Conservation (phyloP, 192 early-diverging fungal genomes). For the Coemansia sp. region DNA sequence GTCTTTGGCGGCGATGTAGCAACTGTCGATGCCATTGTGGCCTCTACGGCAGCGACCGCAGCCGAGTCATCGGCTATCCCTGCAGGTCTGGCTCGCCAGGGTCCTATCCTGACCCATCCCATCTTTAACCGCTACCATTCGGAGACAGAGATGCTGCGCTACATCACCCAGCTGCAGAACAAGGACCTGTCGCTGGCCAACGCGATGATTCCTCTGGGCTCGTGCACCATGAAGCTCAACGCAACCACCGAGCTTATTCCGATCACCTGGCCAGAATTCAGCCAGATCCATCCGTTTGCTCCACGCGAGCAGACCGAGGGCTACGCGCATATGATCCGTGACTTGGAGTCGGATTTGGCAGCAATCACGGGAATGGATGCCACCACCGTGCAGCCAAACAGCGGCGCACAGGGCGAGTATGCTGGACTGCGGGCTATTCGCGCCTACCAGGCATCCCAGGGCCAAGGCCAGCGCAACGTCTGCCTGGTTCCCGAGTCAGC, state of each 20-base stretch:
- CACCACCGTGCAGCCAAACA: conserved; percentile 96
- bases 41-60: conserved; percentile 52
- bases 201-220: conserved; percentile 98
- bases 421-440: conserved; percentile 92
- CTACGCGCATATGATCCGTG: conserved; percentile 83
- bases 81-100: conserved; percentile 65
- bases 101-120: conserved; percentile 79
- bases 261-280: conserved; percentile 98
- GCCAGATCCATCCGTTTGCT: conserved; percentile 94
- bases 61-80: conserved; percentile 58
- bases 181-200: conserved; percentile 98
- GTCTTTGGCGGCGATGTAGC: conserved; percentile 73
- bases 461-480: conserved; percentile 81
- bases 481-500: conserved; percentile 98
- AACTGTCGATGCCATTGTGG: conserved; percentile 50
- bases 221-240: conserved; percentile 99
- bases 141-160: conserved; percentile 98
- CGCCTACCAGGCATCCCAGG: conserved; percentile 84
- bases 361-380: conserved; percentile 93
- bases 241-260: conserved; percentile 99
- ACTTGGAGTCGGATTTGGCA: conserved; percentile 84
- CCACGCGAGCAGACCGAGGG: conserved; percentile 92
- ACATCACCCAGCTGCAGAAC: conserved; percentile 90
- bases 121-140: conserved; percentile 97
- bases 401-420: conserved; percentile 99